Evolutionary conservation across 331 rosid species (phyloP).

Genomic region (Malus hybrid): DNA sequence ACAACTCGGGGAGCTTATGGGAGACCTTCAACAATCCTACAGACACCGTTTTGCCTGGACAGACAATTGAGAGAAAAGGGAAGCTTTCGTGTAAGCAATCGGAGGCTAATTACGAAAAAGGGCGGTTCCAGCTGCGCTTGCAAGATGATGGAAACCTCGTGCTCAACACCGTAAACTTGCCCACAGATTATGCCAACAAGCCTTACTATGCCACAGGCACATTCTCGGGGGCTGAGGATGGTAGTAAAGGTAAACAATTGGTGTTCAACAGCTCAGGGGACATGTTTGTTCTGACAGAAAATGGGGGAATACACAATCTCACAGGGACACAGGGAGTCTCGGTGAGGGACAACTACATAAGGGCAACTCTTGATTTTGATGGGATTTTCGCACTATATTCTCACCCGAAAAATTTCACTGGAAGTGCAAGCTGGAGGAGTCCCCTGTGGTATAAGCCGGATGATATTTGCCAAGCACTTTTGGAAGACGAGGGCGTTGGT

Average conservation of each 20-base stretch:
- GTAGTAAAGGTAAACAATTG: conserved; percentile 24
- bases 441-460: conserved; percentile 17
- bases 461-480: not conserved
- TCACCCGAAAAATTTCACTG: conserved; percentile 21
- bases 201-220: conserved; percentile 16
- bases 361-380: conserved; percentile 44
- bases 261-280: conserved; percentile 33
- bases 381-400: conserved; percentile 31
- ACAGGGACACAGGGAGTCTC: not conserved
- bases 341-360: conserved; percentile 17
- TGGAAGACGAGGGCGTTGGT: not conserved
- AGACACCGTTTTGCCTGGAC: conserved; percentile 17
- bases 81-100: not conserved
- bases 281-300: conserved; percentile 25
- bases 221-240: not conserved
- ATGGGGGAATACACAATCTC: not conserved
- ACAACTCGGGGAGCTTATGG: not conserved
- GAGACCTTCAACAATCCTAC: conserved; percentile 10
- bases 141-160: conserved; percentile 35
- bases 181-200: conserved; percentile 2
- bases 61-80: not conserved
- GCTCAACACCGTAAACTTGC: conserved; percentile 28
- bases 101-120: not conserved
- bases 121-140: conserved; percentile 20
- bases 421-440: conserved; percentile 24